phyloP scores from a whole-genome alignment of 2,329 filamentous ascomycete genomes.

The Epichloe brachyelytri region DNA sequence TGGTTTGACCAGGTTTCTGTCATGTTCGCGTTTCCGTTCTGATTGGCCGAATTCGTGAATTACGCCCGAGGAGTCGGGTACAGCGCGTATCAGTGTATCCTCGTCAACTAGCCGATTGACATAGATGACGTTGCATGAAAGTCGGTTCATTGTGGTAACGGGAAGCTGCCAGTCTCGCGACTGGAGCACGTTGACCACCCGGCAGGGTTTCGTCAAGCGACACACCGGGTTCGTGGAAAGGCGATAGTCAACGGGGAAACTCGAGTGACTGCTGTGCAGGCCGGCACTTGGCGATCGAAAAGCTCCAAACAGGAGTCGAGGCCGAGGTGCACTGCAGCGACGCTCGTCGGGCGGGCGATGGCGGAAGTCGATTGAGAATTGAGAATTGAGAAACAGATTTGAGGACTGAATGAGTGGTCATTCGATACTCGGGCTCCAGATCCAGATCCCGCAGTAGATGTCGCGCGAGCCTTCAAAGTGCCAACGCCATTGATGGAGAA shows the following conservation, averaged over 20 bases:
- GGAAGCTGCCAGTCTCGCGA: conserved; percentile 48
- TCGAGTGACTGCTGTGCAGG: background rate
- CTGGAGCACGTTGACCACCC: conserved; percentile 43
- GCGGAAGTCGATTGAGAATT: background rate
- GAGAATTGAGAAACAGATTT: background rate
- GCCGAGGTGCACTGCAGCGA: background rate
- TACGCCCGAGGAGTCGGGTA: conserved; percentile 7
- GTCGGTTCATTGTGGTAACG: conserved; percentile 43
- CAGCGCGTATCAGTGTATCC: conserved; percentile 29
- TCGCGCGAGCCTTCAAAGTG: background rate
- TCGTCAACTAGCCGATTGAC: conserved; percentile 40
- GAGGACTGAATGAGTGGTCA: background rate
- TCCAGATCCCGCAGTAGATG: background rate
- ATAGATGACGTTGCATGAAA: conserved; percentile 46
- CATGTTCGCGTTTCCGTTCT: conserved; percentile 25
- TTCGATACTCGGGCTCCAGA: background rate
- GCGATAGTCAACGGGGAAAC: background rate
- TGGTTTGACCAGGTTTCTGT: conserved; percentile 33
- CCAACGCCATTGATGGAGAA: background rate
- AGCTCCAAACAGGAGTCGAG: background rate
- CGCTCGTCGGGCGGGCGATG: background rate
- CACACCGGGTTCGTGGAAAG: background rate
- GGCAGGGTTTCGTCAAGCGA: conserved; percentile 11
- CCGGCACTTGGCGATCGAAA: background rate
- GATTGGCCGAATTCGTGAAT: conserved; percentile 4